These are phyloP conservation scores for Ceratocystis lukuohia DNA, from an alignment of 2,329 filamentous ascomycete species.

Conservation along the genomic window DNA sequence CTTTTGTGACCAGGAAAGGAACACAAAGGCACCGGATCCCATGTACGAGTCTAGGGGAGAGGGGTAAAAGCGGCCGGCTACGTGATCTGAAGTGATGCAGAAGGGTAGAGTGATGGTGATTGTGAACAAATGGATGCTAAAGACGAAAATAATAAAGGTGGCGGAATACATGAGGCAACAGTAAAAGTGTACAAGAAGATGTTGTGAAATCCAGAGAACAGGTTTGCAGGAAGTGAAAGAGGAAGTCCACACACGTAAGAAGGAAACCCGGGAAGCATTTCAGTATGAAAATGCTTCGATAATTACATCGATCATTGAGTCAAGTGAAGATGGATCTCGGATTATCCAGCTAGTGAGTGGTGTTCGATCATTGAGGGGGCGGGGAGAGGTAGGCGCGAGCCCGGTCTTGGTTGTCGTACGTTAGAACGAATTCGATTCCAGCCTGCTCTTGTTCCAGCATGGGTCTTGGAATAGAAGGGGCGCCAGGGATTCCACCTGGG, in stretches of 20 bases:
- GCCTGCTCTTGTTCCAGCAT: constrained; percentile 61
- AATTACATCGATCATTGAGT: constrained; percentile 1
- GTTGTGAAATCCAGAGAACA: neutral
- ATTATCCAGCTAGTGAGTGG: neutral
- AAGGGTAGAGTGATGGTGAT: neutral
- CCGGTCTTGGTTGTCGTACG: constrained; percentile 56
- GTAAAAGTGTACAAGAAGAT: neutral
- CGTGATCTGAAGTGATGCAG: neutral
- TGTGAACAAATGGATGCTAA: neutral
- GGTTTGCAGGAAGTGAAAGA: neutral
- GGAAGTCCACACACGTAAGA: constrained; percentile 1
- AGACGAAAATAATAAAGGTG: neutral
- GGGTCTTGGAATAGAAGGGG: constrained; percentile 1
- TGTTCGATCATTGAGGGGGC: constrained; percentile 33
- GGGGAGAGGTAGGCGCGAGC: constrained; percentile 46
- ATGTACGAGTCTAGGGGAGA: no score
- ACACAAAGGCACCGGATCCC: neutral
- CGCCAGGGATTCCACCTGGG: neutral
- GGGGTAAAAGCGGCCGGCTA: no score
- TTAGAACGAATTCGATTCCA: constrained; percentile 81
- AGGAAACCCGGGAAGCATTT: constrained; percentile 5
- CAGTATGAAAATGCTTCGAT: neutral
- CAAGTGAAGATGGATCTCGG: constrained; percentile 6
- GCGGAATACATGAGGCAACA: neutral
- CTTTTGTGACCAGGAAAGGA: neutral